phyloP scores from a whole-genome alignment of 768 basidiomycete genomes.

The Mycena haematopus region DNA sequence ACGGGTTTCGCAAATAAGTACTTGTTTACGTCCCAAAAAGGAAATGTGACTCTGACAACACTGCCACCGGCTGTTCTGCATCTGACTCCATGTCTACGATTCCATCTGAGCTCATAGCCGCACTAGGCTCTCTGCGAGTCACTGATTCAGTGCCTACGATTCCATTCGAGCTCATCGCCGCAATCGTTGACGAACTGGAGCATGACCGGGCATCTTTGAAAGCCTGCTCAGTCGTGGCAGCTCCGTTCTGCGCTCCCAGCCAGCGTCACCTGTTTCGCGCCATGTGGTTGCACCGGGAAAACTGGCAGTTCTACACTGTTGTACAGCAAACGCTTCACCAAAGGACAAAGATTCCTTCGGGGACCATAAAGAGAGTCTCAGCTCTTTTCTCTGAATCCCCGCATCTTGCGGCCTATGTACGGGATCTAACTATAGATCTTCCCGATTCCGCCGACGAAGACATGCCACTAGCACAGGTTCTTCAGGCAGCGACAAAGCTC shows the following conservation, averaged over 20 bases:
- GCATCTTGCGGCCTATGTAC: slow-evolving; percentile 18
- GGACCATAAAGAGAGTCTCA: slow-evolving; percentile 4
- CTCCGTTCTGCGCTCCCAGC: slow-evolving; percentile 12
- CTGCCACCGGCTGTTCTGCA: background rate
- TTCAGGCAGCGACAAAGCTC: slow-evolving; percentile 6
- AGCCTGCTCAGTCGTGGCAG: slow-evolving; percentile 8
- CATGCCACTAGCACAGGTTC: slow-evolving; percentile 7
- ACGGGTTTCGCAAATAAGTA: too few relatives aligned
- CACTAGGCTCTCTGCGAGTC: slow-evolving; percentile 2
- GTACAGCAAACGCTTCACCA: slow-evolving; percentile 10
- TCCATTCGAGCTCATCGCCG: slow-evolving; percentile 20
- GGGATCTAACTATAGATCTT: slow-evolving; percentile 19
- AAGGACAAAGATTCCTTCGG: slow-evolving; percentile 9
- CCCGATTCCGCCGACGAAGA: slow-evolving; percentile 26
- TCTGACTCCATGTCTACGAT: background rate
- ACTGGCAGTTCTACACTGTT: slow-evolving; percentile 10
- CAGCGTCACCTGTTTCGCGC: slow-evolving; percentile 21
- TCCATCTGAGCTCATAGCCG: background rate
- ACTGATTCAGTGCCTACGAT: slow-evolving; percentile 4
- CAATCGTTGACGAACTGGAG: slow-evolving; percentile 28
- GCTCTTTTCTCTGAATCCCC: slow-evolving; percentile 17
- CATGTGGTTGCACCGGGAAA: slow-evolving; percentile 24
- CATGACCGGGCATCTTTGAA: slow-evolving; percentile 20
- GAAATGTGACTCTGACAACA: background rate
- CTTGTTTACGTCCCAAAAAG: too few relatives aligned